Conservation (phyloP, 2,329 filamentous ascomycete species). For the Phyllosticta capitalensis region DNA sequence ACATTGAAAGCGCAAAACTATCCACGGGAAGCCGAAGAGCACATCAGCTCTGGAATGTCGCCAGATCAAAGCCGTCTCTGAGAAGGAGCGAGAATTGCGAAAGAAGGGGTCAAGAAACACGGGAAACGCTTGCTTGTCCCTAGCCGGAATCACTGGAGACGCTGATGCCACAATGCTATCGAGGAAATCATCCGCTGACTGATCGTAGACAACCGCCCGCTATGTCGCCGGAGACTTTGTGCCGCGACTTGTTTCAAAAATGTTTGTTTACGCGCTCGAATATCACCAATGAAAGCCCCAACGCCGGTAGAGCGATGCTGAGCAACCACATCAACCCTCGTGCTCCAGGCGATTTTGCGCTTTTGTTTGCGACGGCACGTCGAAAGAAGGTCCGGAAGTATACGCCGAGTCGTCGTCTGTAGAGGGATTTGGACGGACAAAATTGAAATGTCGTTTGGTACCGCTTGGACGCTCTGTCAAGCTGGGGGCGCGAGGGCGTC, state of each 20-base stretch:
- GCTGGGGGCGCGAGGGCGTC: conserved; percentile 52
- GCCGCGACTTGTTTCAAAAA: neutral
- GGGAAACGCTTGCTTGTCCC: neutral
- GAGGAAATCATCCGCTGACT: neutral
- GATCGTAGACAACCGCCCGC: neutral
- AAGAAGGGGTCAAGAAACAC: neutral
- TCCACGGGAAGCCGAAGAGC: neutral
- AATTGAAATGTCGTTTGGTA: conserved; percentile 34
- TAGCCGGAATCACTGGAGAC: neutral
- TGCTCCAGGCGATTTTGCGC: neutral
- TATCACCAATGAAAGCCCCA: neutral
- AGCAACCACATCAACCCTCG: neutral
- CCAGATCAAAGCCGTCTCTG: neutral
- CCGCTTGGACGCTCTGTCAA: conserved; percentile 49
- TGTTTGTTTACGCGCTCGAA: neutral
- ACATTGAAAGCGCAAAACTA: neutral
- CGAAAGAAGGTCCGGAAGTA: neutral
- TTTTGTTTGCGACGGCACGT: neutral
- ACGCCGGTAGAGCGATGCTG: neutral
- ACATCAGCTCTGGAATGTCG: neutral
- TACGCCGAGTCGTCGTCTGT: neutral
- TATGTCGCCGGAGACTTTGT: neutral
- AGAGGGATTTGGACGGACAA: conserved; percentile 21
- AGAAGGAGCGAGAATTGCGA: neutral
- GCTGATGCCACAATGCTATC: neutral